A percentile compares a stretch with the other conserved stretches of the same genome.
These are phyloP conservation scores for Agastache rugosa DNA, from an alignment of 257 asterid genomes.

Conservation along the genomic window DNA sequence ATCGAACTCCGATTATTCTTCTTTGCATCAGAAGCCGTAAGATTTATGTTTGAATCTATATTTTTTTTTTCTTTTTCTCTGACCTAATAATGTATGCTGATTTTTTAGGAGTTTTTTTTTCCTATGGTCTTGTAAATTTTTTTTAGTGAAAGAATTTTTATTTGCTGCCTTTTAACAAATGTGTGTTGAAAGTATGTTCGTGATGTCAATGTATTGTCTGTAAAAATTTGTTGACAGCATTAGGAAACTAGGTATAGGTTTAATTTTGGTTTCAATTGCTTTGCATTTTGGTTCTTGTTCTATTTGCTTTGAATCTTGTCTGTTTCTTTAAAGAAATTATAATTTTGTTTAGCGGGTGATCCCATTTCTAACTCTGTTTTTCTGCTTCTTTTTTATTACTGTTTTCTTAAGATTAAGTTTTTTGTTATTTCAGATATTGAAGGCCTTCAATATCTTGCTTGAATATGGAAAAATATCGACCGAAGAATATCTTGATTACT, in stretches of 20 bases:
- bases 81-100: neutral
- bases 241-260: constrained; percentile 8
- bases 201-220: constrained; percentile 18
- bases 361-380: neutral
- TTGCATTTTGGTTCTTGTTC: neutral
- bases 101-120: constrained; percentile 3
- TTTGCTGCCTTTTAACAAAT: neutral
- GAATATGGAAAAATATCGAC: constrained; percentile 45
- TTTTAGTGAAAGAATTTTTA: neutral
- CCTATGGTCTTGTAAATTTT: neutral
- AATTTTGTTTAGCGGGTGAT: constrained; percentile 3
- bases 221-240: constrained; percentile 25
- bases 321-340: constrained; percentile 2
- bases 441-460: constrained; percentile 31
- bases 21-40: neutral
- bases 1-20: constrained; percentile 20
- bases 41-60: constrained; percentile 9
- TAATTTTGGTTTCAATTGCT: constrained; percentile 9
- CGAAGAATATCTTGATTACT: constrained; percentile 55
- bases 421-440: constrained; percentile 25
- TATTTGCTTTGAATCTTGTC: constrained; percentile 16
- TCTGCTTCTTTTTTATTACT: neutral
- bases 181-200: neutral
- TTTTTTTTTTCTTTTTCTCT: neutral
- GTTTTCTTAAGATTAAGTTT: neutral